Evolutionary conservation across 495 filamentous ascomycete species (phyloP).

Genomic region (Daldinia loculata): DNA sequence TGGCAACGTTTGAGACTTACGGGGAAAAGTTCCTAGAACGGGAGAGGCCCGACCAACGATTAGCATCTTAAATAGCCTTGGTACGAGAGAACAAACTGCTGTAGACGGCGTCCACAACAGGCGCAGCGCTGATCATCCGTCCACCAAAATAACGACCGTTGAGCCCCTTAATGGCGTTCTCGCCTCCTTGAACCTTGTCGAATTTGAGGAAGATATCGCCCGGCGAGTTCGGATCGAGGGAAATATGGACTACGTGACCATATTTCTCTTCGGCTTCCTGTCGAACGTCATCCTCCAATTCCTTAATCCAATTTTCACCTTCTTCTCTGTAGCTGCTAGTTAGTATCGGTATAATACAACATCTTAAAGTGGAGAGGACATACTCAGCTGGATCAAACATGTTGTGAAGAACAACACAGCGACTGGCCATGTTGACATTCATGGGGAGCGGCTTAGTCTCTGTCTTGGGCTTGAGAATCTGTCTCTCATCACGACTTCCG

Average conservation of each 20-base stretch:
- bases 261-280: conserved; percentile 95
- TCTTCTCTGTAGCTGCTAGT: conserved; percentile 71
- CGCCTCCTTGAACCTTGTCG: conserved; percentile 89
- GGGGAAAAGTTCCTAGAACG: conserved; percentile 50
- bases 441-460: conserved; percentile 82
- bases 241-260: conserved; percentile 97
- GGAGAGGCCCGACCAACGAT: conserved; percentile 53
- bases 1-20: conserved; percentile 32
- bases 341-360: conserved; percentile 47
- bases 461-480: conserved; percentile 79
- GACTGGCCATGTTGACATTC: conserved; percentile 90
- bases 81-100: conserved; percentile 93
- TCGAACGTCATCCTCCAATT: conserved; percentile 92
- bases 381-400: conserved; percentile 96
- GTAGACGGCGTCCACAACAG: conserved; percentile 98
- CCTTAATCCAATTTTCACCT: conserved; percentile 89
- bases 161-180: conserved; percentile 96
- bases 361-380: conserved; percentile 48
- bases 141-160: conserved; percentile 97
- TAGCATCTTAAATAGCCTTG: conserved; percentile 71
- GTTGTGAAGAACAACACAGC: conserved; percentile 92
- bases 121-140: conserved; percentile 86
- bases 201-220: conserved; percentile 99
- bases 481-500: conserved; percentile 70
- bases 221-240: conserved; percentile 89